Evolutionary conservation across 2,329 filamentous ascomycete species (phyloP).

Genomic region (Rhynchosporium graminicola): DNA sequence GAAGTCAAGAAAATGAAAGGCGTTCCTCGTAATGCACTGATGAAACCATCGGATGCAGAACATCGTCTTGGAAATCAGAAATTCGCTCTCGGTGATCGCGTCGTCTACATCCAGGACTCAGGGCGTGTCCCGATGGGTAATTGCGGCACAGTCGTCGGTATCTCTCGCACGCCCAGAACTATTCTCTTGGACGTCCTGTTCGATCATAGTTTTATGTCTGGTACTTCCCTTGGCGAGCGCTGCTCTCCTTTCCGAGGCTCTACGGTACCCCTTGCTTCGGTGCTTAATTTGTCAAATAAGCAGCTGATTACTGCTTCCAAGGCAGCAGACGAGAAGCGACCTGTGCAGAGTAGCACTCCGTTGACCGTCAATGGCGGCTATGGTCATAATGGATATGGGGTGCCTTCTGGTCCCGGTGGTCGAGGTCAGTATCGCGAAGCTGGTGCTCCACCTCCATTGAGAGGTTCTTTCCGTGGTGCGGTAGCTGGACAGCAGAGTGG

Average conservation of each 20-base stretch:
- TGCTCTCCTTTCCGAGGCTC: slow-evolving; percentile 93
- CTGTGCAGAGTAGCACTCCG: slow-evolving; percentile 49
- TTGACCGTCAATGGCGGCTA: slow-evolving; percentile 51
- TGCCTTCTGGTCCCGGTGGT: slow-evolving; percentile 54
- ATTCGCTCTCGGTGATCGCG: slow-evolving; percentile 83
- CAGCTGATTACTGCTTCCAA: slow-evolving; percentile 75
- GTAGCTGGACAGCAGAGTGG: slow-evolving; percentile 49
- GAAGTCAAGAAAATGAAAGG: slow-evolving; percentile 71
- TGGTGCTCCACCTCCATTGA: slow-evolving; percentile 54
- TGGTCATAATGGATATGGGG: slow-evolving; percentile 48
- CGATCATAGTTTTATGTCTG: slow-evolving; percentile 95
- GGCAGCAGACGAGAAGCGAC: slow-evolving; percentile 55
- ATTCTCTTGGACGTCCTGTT: slow-evolving; percentile 89
- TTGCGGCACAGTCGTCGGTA: slow-evolving; percentile 89
- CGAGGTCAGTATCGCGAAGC: slow-evolving; percentile 63
- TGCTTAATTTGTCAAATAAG: slow-evolving; percentile 81
- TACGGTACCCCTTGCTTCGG: slow-evolving; percentile 83
- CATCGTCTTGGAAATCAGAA: slow-evolving; percentile 83
- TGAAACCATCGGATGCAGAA: slow-evolving; percentile 96
- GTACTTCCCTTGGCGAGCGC: slow-evolving; percentile 84
- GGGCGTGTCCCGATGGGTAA: slow-evolving; percentile 94
- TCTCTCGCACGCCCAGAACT: slow-evolving; percentile 82
- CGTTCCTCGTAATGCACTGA: slow-evolving; percentile 81
- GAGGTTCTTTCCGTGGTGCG: slow-evolving; percentile 59
- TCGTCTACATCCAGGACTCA: slow-evolving; percentile 89